phyloP scores from a whole-genome alignment of 345 rosid species.

The Hypericum perforatum region DNA sequence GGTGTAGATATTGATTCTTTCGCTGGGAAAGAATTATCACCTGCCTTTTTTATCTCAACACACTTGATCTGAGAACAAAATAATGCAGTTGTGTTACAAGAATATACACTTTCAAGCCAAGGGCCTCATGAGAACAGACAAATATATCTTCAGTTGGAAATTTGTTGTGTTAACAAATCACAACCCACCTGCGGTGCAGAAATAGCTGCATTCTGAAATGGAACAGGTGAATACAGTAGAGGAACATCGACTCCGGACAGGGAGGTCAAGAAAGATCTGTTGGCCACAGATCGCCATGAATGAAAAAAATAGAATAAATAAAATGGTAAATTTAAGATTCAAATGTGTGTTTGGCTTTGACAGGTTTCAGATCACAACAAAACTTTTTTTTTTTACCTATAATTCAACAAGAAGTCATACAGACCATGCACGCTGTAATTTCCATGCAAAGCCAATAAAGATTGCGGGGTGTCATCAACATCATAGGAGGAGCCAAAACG shows the following conservation, averaged over 20 bases:
- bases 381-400: constrained; percentile 37
- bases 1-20: constrained; percentile 17
- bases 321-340: neutral
- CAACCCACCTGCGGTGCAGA: constrained; percentile 75
- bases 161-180: too few relatives aligned
- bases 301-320: neutral
- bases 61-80: constrained; percentile 62
- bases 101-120: too few relatives aligned
- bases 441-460: constrained; percentile 67
- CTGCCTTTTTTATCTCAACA: constrained; percentile 44
- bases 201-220: constrained; percentile 70
- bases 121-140: constrained; percentile 3
- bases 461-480: constrained; percentile 75
- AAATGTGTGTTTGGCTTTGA: constrained; percentile 1
- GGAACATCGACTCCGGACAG: constrained; percentile 70
- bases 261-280: constrained; percentile 62
- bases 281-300: constrained; percentile 11
- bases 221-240: constrained; percentile 60
- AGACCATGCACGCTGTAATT: constrained; percentile 58
- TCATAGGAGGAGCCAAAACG: constrained; percentile 39
- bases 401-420: constrained; percentile 78
- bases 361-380: neutral
- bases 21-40: constrained; percentile 17
- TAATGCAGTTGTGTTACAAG: too few relatives aligned
- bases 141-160: neutral